phyloP scores from a whole-genome alignment of 2,329 filamentous ascomycete species.

The Lasiodiplodia sp. region DNA sequence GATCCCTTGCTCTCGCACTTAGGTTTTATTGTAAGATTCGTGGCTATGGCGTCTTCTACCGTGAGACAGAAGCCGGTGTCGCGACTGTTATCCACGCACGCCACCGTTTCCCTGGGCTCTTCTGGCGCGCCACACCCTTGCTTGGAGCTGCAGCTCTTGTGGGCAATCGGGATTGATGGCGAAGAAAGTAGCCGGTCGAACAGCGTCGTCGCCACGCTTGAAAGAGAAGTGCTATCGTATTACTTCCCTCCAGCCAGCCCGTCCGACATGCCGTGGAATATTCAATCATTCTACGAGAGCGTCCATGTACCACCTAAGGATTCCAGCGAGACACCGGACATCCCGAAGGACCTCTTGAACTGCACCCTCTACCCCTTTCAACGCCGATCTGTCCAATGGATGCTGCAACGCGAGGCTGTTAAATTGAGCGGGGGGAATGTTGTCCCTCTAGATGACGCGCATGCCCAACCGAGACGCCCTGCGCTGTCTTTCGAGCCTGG shows the following conservation, averaged over 20 bases:
- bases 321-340: slow-evolving; percentile 39
- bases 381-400: slow-evolving; percentile 73
- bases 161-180: slow-evolving; percentile 8
- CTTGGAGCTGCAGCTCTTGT: slow-evolving; percentile 7
- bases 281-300: slow-evolving; percentile 72
- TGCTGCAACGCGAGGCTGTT: slow-evolving; percentile 71
- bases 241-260: not conserved
- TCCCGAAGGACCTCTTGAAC: slow-evolving; percentile 39
- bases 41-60: not conserved
- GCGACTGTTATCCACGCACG: not conserved
- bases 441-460: not conserved
- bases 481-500: slow-evolving; percentile 56
- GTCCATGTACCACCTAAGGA: slow-evolving; percentile 67
- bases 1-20: not conserved
- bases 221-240: slow-evolving; percentile 5
- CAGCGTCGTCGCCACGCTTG: not conserved
- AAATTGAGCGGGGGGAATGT: slow-evolving; percentile 47
- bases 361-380: slow-evolving; percentile 75
- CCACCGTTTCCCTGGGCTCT: not conserved
- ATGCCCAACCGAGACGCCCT: slow-evolving; percentile 31
- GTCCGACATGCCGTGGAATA: slow-evolving; percentile 51
- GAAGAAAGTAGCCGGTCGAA: not conserved
- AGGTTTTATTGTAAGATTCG: slow-evolving; percentile 7
- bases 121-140: not conserved
- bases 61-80: not conserved